phyloP scores from a whole-genome alignment of 495 filamentous ascomycete genomes.

The Glutinoglossum americanum region DNA sequence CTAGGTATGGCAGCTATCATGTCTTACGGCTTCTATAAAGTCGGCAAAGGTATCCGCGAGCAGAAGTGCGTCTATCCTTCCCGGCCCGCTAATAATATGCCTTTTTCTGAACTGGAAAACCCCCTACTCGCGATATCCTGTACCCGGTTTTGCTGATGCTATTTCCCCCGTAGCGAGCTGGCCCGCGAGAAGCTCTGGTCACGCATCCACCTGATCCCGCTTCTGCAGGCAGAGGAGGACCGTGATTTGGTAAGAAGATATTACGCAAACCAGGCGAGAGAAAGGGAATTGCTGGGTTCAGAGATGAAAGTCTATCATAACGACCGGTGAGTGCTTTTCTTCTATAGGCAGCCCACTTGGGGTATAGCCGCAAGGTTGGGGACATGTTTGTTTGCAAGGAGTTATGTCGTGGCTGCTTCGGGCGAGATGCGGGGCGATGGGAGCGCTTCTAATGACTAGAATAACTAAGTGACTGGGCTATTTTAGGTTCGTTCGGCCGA shows the following conservation, averaged over 20 bases:
- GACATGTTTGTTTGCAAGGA: not conserved
- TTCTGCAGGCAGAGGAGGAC: slow-evolving; percentile 90
- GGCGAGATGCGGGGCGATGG: not conserved
- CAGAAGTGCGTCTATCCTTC: slow-evolving; percentile 46
- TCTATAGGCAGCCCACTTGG: not conserved
- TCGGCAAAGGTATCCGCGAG: slow-evolving; percentile 59
- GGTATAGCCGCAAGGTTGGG: not conserved
- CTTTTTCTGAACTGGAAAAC: not conserved
- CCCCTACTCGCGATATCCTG: not conserved
- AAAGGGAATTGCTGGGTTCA: slow-evolving; percentile 69
- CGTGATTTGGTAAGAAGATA: slow-evolving; percentile 74
- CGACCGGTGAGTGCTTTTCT: slow-evolving; percentile 42
- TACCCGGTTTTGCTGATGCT: not conserved
- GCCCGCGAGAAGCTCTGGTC: slow-evolving; percentile 95
- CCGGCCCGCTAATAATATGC: not conserved
- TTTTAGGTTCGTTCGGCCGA: slow-evolving; percentile 46
- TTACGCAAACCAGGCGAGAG: slow-evolving; percentile 66
- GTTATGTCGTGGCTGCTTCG: not conserved
- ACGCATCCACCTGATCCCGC: slow-evolving; percentile 74
- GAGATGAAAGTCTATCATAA: slow-evolving; percentile 69
- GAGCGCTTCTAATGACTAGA: not conserved
- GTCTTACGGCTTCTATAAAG: slow-evolving; percentile 73
- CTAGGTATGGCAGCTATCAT: slow-evolving; percentile 50
- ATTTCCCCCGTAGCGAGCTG: slow-evolving; percentile 42
- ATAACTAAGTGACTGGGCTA: not conserved